phyloP scores from a whole-genome alignment of 805 yeast species.

The Candida mattraensis region DNA sequence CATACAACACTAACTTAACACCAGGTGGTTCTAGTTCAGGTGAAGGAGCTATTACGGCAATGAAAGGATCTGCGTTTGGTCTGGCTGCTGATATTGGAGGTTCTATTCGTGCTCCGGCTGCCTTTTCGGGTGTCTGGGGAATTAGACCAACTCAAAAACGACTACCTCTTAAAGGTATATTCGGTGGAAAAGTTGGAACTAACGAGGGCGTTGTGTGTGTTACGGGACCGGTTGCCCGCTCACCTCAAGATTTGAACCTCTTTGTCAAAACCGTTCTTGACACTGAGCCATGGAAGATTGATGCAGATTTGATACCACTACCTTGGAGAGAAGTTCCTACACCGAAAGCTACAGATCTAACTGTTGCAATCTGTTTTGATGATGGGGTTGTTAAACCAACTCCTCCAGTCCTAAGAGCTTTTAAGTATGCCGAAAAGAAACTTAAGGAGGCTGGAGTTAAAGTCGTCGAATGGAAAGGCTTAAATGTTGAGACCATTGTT shows the following conservation, averaged over 20 bases:
- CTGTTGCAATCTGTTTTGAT: constrained; percentile 46
- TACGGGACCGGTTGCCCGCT: constrained; percentile 48
- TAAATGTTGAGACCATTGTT: constrained; percentile 53
- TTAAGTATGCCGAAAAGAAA: constrained; percentile 50
- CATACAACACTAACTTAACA: constrained; percentile 2
- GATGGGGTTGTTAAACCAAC: constrained; percentile 53
- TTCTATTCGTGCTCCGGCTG: constrained; percentile 40
- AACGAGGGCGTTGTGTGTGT: constrained; percentile 47
- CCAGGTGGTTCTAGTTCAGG: constrained; percentile 5
- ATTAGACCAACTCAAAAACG: constrained; percentile 49
- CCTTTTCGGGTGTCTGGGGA: constrained; percentile 50
- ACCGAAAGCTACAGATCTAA: constrained; percentile 37
- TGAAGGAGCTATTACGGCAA: constrained; percentile 4
- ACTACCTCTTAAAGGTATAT: constrained; percentile 39
- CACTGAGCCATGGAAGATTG: constrained; percentile 56
- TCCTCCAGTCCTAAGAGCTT: constrained; percentile 43
- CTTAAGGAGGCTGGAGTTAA: constrained; percentile 55
- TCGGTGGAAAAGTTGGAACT: constrained; percentile 41
- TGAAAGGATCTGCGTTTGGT: constrained; percentile 6
- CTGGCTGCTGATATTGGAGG: constrained; percentile 6
- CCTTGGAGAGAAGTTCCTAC: constrained; percentile 47
- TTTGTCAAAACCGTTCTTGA: constrained; percentile 46
- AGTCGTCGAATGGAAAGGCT: constrained; percentile 52
- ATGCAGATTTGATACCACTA: constrained; percentile 46
- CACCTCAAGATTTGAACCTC: constrained; percentile 49